phyloP scores from a whole-genome alignment of 768 basidiomycete species.

The Tulasnella sp. region DNA sequence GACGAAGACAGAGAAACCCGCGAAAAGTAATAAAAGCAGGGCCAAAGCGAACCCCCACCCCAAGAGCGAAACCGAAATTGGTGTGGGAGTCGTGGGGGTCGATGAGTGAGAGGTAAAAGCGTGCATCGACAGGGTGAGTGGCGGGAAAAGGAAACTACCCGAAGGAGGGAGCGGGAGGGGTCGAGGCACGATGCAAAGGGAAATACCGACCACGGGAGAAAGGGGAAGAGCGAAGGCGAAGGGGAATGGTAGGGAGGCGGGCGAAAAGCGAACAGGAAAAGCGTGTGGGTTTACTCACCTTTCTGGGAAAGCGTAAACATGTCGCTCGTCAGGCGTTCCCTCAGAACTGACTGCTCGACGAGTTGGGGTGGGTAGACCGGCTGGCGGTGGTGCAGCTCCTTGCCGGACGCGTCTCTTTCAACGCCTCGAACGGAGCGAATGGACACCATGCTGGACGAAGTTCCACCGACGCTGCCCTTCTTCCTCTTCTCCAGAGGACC shows the following conservation, averaged over 20 bases:
- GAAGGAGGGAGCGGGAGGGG: background rate
- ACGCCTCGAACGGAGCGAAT: constrained; percentile 1
- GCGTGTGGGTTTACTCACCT: constrained; percentile 5
- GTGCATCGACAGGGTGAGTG: constrained; percentile 8
- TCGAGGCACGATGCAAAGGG: constrained; percentile 4
- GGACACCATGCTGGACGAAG: background rate
- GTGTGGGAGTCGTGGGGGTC: constrained; percentile 1
- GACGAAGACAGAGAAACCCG: background rate
- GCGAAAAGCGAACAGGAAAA: background rate
- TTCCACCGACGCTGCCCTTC: background rate
- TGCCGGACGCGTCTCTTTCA: background rate
- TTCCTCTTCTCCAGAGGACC: constrained; percentile 3
- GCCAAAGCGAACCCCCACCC: background rate
- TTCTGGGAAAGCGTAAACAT: constrained; percentile 27
- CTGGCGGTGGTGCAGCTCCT: background rate
- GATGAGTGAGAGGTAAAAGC: constrained; percentile 3
- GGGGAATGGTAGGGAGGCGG: background rate
- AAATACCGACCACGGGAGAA: background rate
- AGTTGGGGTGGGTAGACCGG: constrained; percentile 19
- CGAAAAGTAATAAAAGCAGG: background rate
- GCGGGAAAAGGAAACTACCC: constrained; percentile 10
- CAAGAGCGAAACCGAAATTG: background rate
- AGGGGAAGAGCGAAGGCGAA: background rate
- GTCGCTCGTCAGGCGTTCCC: constrained; percentile 25
- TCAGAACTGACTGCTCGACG: constrained; percentile 25